Evolutionary conservation across 345 rosid genomes (phyloP).

Genomic region (Ceriops decandra): DNA sequence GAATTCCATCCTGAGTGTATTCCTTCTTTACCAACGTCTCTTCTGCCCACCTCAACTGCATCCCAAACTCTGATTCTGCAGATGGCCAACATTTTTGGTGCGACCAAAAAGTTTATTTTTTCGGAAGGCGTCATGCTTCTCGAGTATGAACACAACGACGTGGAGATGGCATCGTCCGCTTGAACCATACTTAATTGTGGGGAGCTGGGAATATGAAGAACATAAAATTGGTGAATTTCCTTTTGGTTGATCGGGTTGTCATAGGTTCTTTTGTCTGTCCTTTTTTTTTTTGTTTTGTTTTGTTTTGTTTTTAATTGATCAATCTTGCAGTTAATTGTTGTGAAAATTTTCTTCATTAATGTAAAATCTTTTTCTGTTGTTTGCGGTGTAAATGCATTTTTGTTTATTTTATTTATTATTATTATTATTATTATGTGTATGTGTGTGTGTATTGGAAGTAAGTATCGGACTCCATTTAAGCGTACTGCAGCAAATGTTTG

Average conservation of each 20-base stretch:
- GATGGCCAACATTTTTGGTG: constrained; percentile 58
- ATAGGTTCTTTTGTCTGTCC: background rate
- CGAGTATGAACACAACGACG: constrained; percentile 17
- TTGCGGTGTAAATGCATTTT: background rate
- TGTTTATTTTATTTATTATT: background rate
- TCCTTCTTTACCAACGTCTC: constrained; percentile 61
- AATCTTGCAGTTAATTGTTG: background rate
- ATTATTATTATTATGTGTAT: too few relatives aligned
- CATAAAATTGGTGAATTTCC: background rate
- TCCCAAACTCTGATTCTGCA: constrained; percentile 49
- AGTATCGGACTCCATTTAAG: too few relatives aligned
- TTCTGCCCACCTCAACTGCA: constrained; percentile 40
- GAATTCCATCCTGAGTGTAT: constrained; percentile 69
- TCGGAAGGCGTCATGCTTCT: constrained; percentile 37
- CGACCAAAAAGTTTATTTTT: constrained; percentile 50
- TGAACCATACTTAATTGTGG: background rate
- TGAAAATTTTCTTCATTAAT: too few relatives aligned
- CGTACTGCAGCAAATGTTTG: too few relatives aligned
- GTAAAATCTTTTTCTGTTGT: too few relatives aligned
- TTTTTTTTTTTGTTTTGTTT: background rate
- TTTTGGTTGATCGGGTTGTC: constrained; percentile 6
- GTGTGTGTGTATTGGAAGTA: too few relatives aligned
- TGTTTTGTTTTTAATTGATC: background rate
- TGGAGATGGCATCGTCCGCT: constrained; percentile 25
- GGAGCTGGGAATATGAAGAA: background rate